phyloP scores from a whole-genome alignment of 2,329 filamentous ascomycete species.

The Neonectria faginata region DNA sequence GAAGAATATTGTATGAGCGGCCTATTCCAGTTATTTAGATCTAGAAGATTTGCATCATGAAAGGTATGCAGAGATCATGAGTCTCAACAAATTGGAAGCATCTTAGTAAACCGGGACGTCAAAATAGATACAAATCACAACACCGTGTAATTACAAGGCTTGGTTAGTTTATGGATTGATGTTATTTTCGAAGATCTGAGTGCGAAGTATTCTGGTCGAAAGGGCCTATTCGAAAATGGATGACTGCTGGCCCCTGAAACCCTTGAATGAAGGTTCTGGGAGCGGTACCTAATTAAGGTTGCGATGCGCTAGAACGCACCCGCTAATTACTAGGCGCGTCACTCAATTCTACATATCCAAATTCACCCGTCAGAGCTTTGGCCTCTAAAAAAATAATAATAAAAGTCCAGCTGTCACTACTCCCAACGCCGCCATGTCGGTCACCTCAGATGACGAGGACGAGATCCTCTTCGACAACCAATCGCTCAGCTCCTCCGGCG shows the following conservation, averaged over 20 bases:
- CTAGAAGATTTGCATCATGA: background rate
- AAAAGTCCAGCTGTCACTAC: background rate
- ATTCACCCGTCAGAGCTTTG: conserved; percentile 23
- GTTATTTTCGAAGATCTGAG: background rate
- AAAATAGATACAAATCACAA: background rate
- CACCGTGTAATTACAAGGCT: background rate
- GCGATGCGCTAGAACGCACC: conserved; percentile 26
- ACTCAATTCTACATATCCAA: conserved; percentile 24
- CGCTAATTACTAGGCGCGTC: conserved; percentile 18
- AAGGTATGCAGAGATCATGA: background rate
- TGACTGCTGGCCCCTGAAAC: too few species aligned
- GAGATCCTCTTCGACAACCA: conserved; percentile 52
- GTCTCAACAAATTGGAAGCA: background rate
- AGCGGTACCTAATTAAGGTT: conserved; percentile 15
- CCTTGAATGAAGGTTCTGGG: conserved; percentile 25
- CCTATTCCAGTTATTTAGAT: too few species aligned
- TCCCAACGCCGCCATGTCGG: conserved; percentile 45
- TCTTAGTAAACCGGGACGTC: background rate
- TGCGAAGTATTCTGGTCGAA: background rate
- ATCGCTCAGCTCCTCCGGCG: conserved; percentile 49
- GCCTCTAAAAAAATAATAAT: background rate
- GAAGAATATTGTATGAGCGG: conserved; percentile 1
- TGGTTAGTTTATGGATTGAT: background rate
- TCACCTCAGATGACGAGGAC: conserved; percentile 53
- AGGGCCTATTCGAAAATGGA: background rate